Percentiles rank a stretch among this genome's conserved stretches.
Conservation (phyloP, 192 early-diverging fungal genomes). For the Geosiphon pyriformis region DNA sequence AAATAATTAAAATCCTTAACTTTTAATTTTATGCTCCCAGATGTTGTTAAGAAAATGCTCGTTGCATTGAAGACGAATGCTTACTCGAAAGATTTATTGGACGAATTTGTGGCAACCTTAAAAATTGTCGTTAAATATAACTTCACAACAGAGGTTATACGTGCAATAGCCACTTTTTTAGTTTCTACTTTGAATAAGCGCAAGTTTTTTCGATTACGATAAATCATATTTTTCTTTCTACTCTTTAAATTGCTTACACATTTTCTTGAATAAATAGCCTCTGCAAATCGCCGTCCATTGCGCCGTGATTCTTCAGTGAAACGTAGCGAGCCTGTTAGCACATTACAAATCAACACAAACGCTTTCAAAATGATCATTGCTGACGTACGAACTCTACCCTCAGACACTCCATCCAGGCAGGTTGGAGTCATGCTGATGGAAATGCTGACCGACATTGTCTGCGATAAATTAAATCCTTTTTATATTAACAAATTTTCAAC, state of each 20-base stretch:
- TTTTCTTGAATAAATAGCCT: slow-evolving; percentile 10
- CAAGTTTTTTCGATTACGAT: slow-evolving; percentile 24
- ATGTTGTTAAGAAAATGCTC: slow-evolving; percentile 59
- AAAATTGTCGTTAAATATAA: slow-evolving; percentile 50
- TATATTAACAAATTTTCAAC: slow-evolving; percentile 48
- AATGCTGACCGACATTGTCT: slow-evolving; percentile 60
- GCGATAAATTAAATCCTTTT: slow-evolving; percentile 39
- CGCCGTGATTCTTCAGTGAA: slow-evolving; percentile 20
- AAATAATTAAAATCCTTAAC: background rate
- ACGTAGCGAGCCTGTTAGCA: background rate
- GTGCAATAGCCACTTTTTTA: slow-evolving; percentile 56
- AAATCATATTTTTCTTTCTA: background rate
- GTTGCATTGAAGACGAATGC: slow-evolving; percentile 52
- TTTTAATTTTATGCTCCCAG: slow-evolving; percentile 23
- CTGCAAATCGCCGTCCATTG: slow-evolving; percentile 20
- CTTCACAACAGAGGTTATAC: slow-evolving; percentile 55
- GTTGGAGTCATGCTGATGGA: slow-evolving; percentile 50
- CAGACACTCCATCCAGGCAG: slow-evolving; percentile 1
- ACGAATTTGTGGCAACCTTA: slow-evolving; percentile 44
- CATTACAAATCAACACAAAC: background rate
- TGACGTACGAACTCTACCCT: slow-evolving; percentile 4
- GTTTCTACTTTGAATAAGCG: slow-evolving; percentile 55
- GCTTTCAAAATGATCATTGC: slow-evolving; percentile 7
- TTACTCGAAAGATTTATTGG: slow-evolving; percentile 50
- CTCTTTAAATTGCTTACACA: background rate